Percentiles rank a stretch among this genome's conserved stretches.
Evolutionary conservation across 2,329 filamentous ascomycete genomes (phyloP).

Genomic region (Colletotrichum sp.): DNA sequence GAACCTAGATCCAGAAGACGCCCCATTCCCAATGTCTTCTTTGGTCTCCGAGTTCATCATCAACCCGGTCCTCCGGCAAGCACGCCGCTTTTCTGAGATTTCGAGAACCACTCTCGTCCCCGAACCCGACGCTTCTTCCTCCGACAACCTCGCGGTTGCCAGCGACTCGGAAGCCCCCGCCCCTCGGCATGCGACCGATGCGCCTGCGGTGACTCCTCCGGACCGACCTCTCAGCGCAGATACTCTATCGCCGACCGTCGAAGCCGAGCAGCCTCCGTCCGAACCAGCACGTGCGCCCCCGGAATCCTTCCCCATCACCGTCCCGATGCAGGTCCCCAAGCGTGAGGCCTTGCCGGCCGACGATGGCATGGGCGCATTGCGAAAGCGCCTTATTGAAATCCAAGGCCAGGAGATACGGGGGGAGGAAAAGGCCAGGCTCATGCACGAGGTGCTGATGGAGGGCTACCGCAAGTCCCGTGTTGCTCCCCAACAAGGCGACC

Average conservation of each 20-base stretch:
- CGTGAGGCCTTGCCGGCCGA: slow-evolving; percentile 67
- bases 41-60: slow-evolving; percentile 70
- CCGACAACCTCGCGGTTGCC: slow-evolving; percentile 26
- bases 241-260: slow-evolving; percentile 33
- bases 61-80: slow-evolving; percentile 70
- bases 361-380: slow-evolving; percentile 75
- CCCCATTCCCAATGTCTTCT: slow-evolving; percentile 57
- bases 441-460: slow-evolving; percentile 75
- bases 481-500: background rate
- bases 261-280: slow-evolving; percentile 15
- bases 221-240: slow-evolving; percentile 36
- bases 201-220: slow-evolving; percentile 28
- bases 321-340: background rate
- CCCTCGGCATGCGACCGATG: slow-evolving; percentile 23
- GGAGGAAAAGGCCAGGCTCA: slow-evolving; percentile 71
- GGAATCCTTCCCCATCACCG: background rate
- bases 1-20: background rate
- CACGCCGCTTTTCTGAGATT: slow-evolving; percentile 65
- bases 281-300: slow-evolving; percentile 4
- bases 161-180: slow-evolving; percentile 28
- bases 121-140: slow-evolving; percentile 34
- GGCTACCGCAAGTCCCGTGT: slow-evolving; percentile 57
- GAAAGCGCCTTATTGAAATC: slow-evolving; percentile 72
- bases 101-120: slow-evolving; percentile 43
- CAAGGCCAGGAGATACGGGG: slow-evolving; percentile 64